Evolutionary conservation across 2,329 filamentous ascomycete species (phyloP).

Genomic region (Neofusicoccum laricinum): DNA sequence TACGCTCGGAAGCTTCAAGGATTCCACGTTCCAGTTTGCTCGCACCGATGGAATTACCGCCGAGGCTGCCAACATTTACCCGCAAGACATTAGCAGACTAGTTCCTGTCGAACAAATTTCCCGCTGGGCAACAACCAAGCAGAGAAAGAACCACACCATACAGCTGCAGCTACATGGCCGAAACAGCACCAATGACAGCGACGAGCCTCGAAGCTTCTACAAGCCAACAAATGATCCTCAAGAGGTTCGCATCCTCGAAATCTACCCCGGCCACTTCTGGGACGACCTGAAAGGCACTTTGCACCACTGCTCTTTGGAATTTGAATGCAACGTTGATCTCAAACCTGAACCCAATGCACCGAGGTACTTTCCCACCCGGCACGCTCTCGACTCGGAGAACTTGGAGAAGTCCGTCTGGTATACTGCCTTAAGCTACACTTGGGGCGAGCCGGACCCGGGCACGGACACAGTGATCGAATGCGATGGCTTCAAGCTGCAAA

Average conservation of each 20-base stretch:
- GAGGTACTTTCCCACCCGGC: slow-evolving; percentile 19
- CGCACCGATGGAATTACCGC: neutral
- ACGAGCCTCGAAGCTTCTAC: neutral
- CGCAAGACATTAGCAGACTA: neutral
- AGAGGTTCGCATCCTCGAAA: slow-evolving; percentile 26
- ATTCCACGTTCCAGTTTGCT: neutral
- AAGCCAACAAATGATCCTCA: neutral
- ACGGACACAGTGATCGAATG: neutral
- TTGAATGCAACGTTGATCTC: slow-evolving; percentile 18
- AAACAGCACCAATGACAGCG: too few species aligned
- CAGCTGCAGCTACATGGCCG: neutral
- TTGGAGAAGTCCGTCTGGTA: slow-evolving; percentile 23
- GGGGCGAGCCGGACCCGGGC: slow-evolving; percentile 17
- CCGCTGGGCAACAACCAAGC: neutral
- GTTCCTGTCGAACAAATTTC: neutral
- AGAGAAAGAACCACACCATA: neutral
- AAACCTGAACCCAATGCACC: slow-evolving; percentile 6
- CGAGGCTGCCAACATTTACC: neutral
- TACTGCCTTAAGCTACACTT: slow-evolving; percentile 26
- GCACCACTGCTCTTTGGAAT: slow-evolving; percentile 25
- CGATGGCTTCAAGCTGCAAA: slow-evolving; percentile 16
- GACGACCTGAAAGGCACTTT: slow-evolving; percentile 18
- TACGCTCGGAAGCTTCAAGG: neutral
- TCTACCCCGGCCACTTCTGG: slow-evolving; percentile 18
- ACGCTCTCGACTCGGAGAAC: slow-evolving; percentile 21